Base-by-base conservation (phyloP, 169 alveolate species). In the Cytauxzoon felis region DNA sequence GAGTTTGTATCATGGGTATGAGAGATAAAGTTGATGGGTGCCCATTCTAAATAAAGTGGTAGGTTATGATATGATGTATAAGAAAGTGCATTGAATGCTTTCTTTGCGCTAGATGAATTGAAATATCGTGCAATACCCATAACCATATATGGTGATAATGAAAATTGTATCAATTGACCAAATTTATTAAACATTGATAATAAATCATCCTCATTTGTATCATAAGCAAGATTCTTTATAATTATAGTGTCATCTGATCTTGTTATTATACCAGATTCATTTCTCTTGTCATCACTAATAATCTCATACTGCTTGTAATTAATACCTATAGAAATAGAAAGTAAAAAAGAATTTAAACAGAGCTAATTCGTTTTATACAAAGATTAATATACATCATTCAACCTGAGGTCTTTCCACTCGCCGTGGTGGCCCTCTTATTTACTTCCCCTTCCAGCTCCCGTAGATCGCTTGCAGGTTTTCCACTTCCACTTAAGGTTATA, bases 1-100 rank as follows among this genome's bases (percentile, higher is more conserved):
- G 41, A 42, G 0, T 33, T 3, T 8, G 80, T 60, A 8, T 63
- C 82, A 5, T 40, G 67, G 18, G 30, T 58, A 34, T 72, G 68
- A 41, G 48, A 53, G 13, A 67, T 33, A 51, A n/a, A n/a, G n/a
- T 64, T 27, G 34, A 70, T 40, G 27, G 97, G 97, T n/a, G 97
- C 97, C 93, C 95, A 92, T 62, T 93, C 97, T 7, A 94, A 70
- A 71, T 90, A 93, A 16, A 94, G 54, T 1, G 98, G 98, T 32
- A 90, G 82, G 58, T 82, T 71, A 41, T 82, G 85, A 70, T 87
- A 88, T 56, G 93, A 69, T 32, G 72, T 79, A 72, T 91, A 94
- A 13, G 97, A 90, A 26, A 93, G 70, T 29, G 83, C 85, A 56
- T 82, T 83, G 78, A 95, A 91, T 5, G 97, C 97, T 21, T 61